Base-by-base conservation (phyloP, 2,329 filamentous ascomycete species). In the Fusarium xyrophilum region DNA sequence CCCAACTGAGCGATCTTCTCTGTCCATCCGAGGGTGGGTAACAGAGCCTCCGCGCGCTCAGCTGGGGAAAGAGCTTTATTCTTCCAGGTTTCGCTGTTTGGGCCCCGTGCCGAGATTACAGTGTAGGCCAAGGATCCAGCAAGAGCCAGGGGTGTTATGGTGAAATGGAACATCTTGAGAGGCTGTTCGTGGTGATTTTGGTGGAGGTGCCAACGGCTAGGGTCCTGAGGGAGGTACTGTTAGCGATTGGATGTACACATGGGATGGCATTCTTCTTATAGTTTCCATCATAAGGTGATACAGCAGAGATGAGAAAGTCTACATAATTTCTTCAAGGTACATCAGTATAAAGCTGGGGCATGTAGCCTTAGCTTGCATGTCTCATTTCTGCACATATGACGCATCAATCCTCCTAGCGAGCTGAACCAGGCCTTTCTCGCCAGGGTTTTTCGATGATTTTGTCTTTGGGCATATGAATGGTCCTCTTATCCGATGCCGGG, bases 401-500 rank as follows among this genome's bases (percentile, higher is more conserved):
- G 40, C n/a, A 3, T n/a, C 12, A 14, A 7, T 17, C 14, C 6
- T 23, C 7, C 14, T 5, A 27, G 2, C 17, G 19, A n/a, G 23
- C 23, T 43, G 12, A 27, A 9, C 40, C 10, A 43, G 11, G 23
- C 0, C 17, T 13, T 9, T 25, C 17, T 12, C 40, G 17, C 23
- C 17, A 43, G 6, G 3, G 17, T 19, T 43, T 25, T 8, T 7
- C 40, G 17, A 43, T 13, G 23, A 13, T 25, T 15, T 6, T 9
- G 12, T 27, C 17, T 43, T n/a, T 14, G 23, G 9, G 8, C 8
- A 43, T 43, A 43, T 14, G 17, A 8, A 10, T n/a, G 40, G 27
- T 43, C 12, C 12, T 0, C 19, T 27, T 10, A 8, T 8, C 10
- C 8, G 5, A 13, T 2, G 23, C 19, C 17, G 0, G 3, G 12